A percentile compares a stretch with the other conserved stretches of the same genome.
Evolutionary conservation across 371 early-diverging fungal species (phyloP).

Genomic region (Rhizopus sp.): DNA sequence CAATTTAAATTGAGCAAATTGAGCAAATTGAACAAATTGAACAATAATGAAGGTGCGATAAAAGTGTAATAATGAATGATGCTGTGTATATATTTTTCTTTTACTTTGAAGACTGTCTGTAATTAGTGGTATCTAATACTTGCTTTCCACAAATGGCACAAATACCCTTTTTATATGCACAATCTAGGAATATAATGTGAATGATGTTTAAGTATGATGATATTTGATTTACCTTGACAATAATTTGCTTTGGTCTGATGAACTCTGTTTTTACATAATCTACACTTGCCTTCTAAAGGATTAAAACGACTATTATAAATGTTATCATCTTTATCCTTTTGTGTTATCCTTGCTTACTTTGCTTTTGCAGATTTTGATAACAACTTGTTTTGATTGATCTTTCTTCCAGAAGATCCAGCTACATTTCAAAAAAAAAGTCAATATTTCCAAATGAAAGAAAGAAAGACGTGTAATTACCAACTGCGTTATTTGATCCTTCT

Average conservation of each 20-base stretch:
- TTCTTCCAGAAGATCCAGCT: conserved; percentile 58
- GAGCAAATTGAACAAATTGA: no score
- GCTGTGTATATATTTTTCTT: neutral
- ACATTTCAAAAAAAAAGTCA: neutral
- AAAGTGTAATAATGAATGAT: neutral
- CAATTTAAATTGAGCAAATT: no score
- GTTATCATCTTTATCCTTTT: neutral
- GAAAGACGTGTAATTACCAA: conserved; percentile 27
- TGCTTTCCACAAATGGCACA: conserved; percentile 82
- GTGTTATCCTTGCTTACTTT: conserved; percentile 24
- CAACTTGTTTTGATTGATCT: conserved; percentile 70
- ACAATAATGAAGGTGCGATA: no score
- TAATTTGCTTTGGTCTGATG: conserved; percentile 67
- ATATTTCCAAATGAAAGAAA: neutral
- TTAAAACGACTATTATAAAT: conserved; percentile 29
- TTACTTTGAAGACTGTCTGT: conserved; percentile 66
- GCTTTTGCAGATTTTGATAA: conserved; percentile 61
- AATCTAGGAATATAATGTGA: conserved; percentile 33
- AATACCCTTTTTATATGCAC: conserved; percentile 74
- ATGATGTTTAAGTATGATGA: neutral
- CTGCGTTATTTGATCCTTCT: conserved; percentile 63
- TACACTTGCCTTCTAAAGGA: conserved; percentile 65
- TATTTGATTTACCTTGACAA: conserved; percentile 60
- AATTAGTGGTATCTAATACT: conserved; percentile 62
- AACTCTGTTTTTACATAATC: conserved; percentile 64